Conservation (phyloP, 2,329 filamentous ascomycete genomes). For the Sporothrix humicola region DNA sequence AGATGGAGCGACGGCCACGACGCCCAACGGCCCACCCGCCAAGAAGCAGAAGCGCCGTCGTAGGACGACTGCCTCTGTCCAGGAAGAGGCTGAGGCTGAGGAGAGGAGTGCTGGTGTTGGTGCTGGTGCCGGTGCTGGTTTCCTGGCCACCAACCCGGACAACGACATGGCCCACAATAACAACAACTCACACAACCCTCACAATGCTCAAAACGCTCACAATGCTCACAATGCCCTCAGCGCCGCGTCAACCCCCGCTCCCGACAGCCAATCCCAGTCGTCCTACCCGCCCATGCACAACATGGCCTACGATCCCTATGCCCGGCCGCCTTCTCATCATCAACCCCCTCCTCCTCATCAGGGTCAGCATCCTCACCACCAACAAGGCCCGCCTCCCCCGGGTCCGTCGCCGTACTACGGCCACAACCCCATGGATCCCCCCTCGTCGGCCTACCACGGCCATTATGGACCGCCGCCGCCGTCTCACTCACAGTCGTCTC, state of each 20-base stretch:
- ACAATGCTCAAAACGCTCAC: neutral
- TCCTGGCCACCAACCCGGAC: neutral
- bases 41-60: constrained; percentile 40
- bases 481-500: neutral
- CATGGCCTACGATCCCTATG: constrained; percentile 29
- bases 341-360: neutral
- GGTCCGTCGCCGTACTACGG: neutral
- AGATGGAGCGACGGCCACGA: neutral
- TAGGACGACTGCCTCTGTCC: neutral
- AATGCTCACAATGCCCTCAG: neutral
- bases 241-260: neutral
- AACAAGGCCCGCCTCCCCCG: neutral
- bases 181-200: neutral
- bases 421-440: constrained; percentile 1
- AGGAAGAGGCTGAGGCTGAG: neutral
- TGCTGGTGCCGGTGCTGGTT: too few relatives aligned
- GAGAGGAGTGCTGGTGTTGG: too few relatives aligned
- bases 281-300: constrained; percentile 19
- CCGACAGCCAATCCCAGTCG: neutral
- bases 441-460: constrained; percentile 12
- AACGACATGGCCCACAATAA: neutral
- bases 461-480: constrained; percentile 18
- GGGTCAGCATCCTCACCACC: neutral
- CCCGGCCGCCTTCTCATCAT: neutral
- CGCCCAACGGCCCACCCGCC: constrained; percentile 38